phyloP scores from a whole-genome alignment of 495 filamentous ascomycete species.

The Penicillium soppii region DNA sequence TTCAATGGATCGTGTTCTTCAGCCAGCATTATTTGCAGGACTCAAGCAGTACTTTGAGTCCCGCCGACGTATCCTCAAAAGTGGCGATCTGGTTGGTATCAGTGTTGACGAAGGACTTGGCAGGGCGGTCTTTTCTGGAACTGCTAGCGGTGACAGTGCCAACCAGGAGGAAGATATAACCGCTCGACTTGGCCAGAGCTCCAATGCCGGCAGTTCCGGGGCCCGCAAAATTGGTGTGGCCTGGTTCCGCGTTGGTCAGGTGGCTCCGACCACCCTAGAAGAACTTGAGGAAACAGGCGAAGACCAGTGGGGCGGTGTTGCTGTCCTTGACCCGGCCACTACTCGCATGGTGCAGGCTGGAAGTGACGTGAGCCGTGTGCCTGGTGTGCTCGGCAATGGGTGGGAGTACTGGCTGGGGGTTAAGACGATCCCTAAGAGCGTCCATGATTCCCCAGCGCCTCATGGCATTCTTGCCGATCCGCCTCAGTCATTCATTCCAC shows the following conservation, averaged over 20 bases:
- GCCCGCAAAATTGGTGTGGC: slow-evolving; percentile 61
- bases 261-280: slow-evolving; percentile 55
- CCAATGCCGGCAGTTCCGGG: slow-evolving; percentile 18
- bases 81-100: slow-evolving; percentile 83
- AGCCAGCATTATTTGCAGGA: slow-evolving; percentile 77
- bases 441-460: slow-evolving; percentile 32
- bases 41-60: slow-evolving; percentile 84
- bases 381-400: slow-evolving; percentile 66
- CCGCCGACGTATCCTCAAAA: slow-evolving; percentile 72
- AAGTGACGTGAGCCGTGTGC: slow-evolving; percentile 73
- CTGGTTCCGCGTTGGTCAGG: slow-evolving; percentile 85
- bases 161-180: slow-evolving; percentile 63
- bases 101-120: slow-evolving; percentile 81
- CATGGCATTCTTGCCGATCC: slow-evolving; percentile 47
- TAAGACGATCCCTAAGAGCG: slow-evolving; percentile 53
- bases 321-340: slow-evolving; percentile 74
- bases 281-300: slow-evolving; percentile 58
- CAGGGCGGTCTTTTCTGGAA: slow-evolving; percentile 65
- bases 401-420: slow-evolving; percentile 88
- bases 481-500: slow-evolving; percentile 55
- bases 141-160: slow-evolving; percentile 53
- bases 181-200: slow-evolving; percentile 44
- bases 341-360: slow-evolving; percentile 89
- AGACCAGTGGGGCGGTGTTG: slow-evolving; percentile 78
- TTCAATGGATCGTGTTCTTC: slow-evolving; percentile 78